These are phyloP conservation scores for Cyclospora cayetanensis DNA, from an alignment of 169 alveolate genomes.

Conservation along the genomic window DNA sequence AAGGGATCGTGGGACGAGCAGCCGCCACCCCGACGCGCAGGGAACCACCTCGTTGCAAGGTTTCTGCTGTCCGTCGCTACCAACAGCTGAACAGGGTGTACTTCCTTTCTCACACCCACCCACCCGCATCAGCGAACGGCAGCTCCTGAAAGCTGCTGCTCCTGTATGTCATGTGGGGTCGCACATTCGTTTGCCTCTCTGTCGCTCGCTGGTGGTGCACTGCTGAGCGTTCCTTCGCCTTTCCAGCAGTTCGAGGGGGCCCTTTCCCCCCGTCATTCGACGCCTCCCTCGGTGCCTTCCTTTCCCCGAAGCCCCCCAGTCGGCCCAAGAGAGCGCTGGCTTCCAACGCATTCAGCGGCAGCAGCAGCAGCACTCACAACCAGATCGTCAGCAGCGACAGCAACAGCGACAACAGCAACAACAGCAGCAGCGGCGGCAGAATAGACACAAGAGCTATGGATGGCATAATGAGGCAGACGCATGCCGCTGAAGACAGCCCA, in stretches of 20 bases:
- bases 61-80: background rate
- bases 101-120: background rate
- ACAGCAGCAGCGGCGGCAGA: background rate
- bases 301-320: slow-evolving; percentile 16
- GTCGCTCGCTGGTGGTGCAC: background rate
- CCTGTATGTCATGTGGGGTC: slow-evolving; percentile 48
- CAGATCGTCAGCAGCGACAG: background rate
- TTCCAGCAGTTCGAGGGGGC: background rate
- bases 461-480: too few species aligned
- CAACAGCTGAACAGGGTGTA: background rate
- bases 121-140: background rate
- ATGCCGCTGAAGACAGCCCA: too few species aligned
- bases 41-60: too few species aligned
- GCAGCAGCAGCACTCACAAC: background rate
- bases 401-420: background rate
- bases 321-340: background rate
- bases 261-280: slow-evolving; percentile 36
- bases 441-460: too few species aligned
- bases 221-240: background rate
- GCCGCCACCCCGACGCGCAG: too few species aligned
- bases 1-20: too few species aligned
- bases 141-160: background rate
- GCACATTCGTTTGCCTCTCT: background rate
- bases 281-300: slow-evolving; percentile 32
- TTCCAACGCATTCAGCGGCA: background rate